A percentile compares a stretch with the other conserved stretches of the same genome.
Conservation (phyloP, 768 basidiomycete genomes). For the Lactarius quietus region DNA sequence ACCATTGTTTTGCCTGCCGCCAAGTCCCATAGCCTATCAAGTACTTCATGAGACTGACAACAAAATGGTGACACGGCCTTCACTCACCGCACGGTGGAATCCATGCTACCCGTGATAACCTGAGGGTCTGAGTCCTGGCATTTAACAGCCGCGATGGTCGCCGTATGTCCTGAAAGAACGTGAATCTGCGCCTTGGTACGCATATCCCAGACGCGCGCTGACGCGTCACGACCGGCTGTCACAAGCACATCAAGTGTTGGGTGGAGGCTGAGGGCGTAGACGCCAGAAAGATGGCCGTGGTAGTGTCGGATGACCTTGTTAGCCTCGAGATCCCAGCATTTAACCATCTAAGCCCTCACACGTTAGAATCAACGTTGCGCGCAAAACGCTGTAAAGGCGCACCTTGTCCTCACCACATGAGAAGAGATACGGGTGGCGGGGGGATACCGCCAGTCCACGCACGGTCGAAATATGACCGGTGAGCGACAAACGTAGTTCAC, state of each 20-base stretch:
- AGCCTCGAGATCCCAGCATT: conserved; percentile 98
- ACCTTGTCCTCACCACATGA: conserved; percentile 99
- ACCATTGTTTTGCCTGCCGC: conserved; percentile 97
- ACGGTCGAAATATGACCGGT: conserved; percentile 99
- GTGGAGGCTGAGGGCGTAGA: conserved; percentile 90
- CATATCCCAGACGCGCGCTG: conserved; percentile 99
- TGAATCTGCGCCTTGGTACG: conserved; percentile 95
- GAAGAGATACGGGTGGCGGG: conserved; percentile 94
- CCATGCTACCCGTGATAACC: conserved; percentile 98
- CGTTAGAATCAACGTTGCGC: not conserved
- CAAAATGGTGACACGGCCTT: not conserved
- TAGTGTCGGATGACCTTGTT: conserved; percentile 99
- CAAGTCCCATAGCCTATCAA: conserved; percentile 84
- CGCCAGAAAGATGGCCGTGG: conserved; percentile 96
- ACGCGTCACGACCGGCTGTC: conserved; percentile 93
- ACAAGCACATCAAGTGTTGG: conserved; percentile 95
- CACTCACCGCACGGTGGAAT: conserved; percentile 84
- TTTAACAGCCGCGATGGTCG: conserved; percentile 92
- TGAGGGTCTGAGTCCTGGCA: conserved; percentile 98
- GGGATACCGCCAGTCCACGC: conserved; percentile 87
- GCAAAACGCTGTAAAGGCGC: conserved; percentile 25
- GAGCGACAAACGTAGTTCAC: conserved; percentile 94
- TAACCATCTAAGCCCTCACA: conserved; percentile 76
- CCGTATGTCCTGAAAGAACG: conserved; percentile 89
- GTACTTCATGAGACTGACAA: conserved; percentile 7